A percentile compares a stretch with the other conserved stretches of the same genome.
Evolutionary conservation across 202 grass and related monocot species (phyloP).

Genomic region (Saccharum hybrid): DNA sequence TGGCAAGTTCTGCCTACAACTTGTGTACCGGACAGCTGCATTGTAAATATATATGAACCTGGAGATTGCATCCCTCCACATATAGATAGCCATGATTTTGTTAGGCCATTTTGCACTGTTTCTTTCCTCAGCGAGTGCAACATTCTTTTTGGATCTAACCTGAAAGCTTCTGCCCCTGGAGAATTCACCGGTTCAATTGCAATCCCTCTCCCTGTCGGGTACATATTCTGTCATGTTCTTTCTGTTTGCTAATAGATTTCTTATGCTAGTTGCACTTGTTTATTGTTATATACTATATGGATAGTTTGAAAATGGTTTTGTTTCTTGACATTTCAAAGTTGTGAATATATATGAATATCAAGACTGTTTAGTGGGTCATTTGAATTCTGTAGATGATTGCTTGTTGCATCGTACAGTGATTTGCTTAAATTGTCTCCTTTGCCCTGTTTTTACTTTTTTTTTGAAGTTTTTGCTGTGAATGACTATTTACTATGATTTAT

Average conservation of each 20-base stretch:
- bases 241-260: conserved; percentile 32
- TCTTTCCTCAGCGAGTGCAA: conserved; percentile 84
- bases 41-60: conserved; percentile 90
- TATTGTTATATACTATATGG: conserved; percentile 33
- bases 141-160: conserved; percentile 71
- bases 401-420: conserved; percentile 15
- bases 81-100: conserved; percentile 94
- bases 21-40: conserved; percentile 86
- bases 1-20: conserved; percentile 72
- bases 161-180: conserved; percentile 65
- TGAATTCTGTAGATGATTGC: conserved; percentile 19
- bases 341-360: conserved; percentile 25
- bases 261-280: conserved; percentile 16
- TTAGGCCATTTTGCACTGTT: conserved; percentile 85
- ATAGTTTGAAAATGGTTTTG: conserved; percentile 27
- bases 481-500: conserved; percentile 22
- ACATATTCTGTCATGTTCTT: conserved; percentile 33
- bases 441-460: background rate
- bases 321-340: conserved; percentile 26
- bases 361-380: conserved; percentile 26
- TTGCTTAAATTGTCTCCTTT: conserved; percentile 22
- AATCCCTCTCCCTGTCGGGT: conserved; percentile 82
- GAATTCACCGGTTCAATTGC: conserved; percentile 58
- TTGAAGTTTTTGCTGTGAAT: background rate
- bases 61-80: conserved; percentile 97